Base-by-base conservation (phyloP, 2,329 filamentous ascomycete genomes). In the Bertia moriformis region DNA sequence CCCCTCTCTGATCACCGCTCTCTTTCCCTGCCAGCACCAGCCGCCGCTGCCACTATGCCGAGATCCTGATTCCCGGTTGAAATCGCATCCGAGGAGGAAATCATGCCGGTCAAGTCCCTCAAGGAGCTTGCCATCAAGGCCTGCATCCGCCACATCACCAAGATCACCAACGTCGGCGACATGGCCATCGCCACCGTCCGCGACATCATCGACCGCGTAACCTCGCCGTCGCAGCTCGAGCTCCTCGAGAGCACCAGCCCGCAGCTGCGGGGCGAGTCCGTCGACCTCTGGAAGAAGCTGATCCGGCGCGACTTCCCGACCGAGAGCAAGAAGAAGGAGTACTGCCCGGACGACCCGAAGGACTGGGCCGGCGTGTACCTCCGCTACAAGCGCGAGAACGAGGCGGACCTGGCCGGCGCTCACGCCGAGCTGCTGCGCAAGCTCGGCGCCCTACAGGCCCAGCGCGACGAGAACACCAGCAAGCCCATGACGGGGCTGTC, bases 331-430 rank as follows among this genome's bases (percentile, higher is more conserved):
- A 61, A 63, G 7, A 75, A 81, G 51, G 71, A 73, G 18, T 72
- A 78, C 47, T 63, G 73, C 18, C 83, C 83, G 0, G 67, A 68
- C 40, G 69, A 84, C 44, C 73, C 79, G 0, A 64, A 65, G 24
- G 76, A 75, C 43, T 95, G 87, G 87, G 75, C 79, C 53, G 75
- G 80, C 40, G 67, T 93, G 13, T 95, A 93, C 60, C 63, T 69
- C 45, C 74, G 76, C 45, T 78, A 88, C 51, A 68, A 73, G 45
- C 64, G 63, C 32, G 65, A 78, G 44, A 69, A 76, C 27, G 62
- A 72, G 22, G 60, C 66, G 39, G 65, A 72, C 39, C 65, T 80
- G 4, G 63, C 65, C 3, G 62, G 64, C 17, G 77, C 79, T 46
- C 68, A 73, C 42, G 67, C 66, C 42, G 65, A 63, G 39, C 62